phyloP scores from a whole-genome alignment of 495 filamentous ascomycete species.

The Darksidea phi region DNA sequence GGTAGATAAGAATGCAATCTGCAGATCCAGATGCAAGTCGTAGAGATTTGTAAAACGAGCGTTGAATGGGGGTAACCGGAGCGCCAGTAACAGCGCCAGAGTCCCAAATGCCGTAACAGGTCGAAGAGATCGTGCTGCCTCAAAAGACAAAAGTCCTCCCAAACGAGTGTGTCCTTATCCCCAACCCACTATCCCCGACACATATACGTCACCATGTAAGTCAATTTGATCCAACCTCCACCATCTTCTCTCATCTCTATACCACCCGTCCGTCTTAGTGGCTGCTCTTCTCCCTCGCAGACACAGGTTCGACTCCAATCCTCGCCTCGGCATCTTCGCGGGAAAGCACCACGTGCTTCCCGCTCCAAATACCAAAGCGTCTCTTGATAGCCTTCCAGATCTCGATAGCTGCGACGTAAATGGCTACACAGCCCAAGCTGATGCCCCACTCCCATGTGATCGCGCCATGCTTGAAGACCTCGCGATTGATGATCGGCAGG shows the following conservation, averaged over 20 bases:
- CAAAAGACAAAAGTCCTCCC: no score
- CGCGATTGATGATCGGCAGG: slow-evolving; percentile 38
- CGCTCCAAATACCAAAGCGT: slow-evolving; percentile 33
- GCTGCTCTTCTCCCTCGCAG: background rate
- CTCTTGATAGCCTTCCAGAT: slow-evolving; percentile 40
- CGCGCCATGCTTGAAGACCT: slow-evolving; percentile 38
- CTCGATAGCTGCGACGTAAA: slow-evolving; percentile 38
- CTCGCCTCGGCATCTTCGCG: slow-evolving; percentile 32
- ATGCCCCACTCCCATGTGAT: slow-evolving; percentile 42
- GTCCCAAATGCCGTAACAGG: no score
- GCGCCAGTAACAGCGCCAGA: no score
- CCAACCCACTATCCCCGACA: no score
- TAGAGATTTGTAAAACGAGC: background rate
- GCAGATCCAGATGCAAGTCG: background rate
- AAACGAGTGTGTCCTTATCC: no score
- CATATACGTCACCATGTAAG: no score
- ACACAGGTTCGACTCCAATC: slow-evolving; percentile 17
- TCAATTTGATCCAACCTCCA: no score
- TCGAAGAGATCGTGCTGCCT: no score
- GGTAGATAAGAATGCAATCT: background rate
- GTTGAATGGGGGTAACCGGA: background rate
- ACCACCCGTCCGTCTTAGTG: no score
- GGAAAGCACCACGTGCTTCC: slow-evolving; percentile 20
- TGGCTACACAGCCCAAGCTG: slow-evolving; percentile 30
- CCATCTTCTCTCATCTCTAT: no score